Percentiles rank a stretch among this genome's conserved stretches.
Conservation (phyloP, 345 rosid species). For the Populus euphratica region DNA sequence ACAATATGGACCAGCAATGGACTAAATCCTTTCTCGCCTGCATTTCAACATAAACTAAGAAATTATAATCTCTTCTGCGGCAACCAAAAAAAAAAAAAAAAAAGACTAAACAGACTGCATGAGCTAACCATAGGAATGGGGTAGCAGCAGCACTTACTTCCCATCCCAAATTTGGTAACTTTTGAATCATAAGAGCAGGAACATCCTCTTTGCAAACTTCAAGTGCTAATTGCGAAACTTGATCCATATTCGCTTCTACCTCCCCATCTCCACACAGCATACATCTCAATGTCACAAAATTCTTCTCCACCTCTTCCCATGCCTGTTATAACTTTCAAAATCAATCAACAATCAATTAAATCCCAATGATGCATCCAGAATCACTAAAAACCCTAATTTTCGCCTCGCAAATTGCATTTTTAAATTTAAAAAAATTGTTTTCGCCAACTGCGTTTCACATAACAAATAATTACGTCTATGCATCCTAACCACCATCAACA, state of each 20-base stretch:
- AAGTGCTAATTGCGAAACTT: conserved; percentile 60
- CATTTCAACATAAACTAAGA: conserved; percentile 1
- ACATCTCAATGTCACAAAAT: conserved; percentile 60
- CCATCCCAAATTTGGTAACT: conserved; percentile 84
- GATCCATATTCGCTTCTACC: conserved; percentile 74
- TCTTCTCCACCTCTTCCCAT: conserved; percentile 91
- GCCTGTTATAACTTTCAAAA: conserved; percentile 44
- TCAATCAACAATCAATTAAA: not conserved
- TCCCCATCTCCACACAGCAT: conserved; percentile 91
- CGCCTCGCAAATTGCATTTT: too few species aligned
- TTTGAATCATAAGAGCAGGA: conserved; percentile 64
- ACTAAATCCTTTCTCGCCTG: conserved; percentile 93
- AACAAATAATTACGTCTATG: not conserved
- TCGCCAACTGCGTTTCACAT: not conserved
- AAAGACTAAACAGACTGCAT: not conserved
- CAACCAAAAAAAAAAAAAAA: too few species aligned
- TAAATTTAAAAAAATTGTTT: too few species aligned
- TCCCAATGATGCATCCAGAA: not conserved
- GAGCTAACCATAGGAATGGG: not conserved
- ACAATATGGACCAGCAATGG: conserved; percentile 82
- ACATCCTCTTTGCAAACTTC: conserved; percentile 92
- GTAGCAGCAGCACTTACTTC: conserved; percentile 53
- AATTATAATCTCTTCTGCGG: not conserved
- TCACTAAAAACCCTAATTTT: not conserved
- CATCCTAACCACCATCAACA: not conserved